A percentile compares a stretch with the other conserved stretches of the same genome.
Conservation (phyloP, 75 land plant genomes). For the Ceratopteris richardii region DNA sequence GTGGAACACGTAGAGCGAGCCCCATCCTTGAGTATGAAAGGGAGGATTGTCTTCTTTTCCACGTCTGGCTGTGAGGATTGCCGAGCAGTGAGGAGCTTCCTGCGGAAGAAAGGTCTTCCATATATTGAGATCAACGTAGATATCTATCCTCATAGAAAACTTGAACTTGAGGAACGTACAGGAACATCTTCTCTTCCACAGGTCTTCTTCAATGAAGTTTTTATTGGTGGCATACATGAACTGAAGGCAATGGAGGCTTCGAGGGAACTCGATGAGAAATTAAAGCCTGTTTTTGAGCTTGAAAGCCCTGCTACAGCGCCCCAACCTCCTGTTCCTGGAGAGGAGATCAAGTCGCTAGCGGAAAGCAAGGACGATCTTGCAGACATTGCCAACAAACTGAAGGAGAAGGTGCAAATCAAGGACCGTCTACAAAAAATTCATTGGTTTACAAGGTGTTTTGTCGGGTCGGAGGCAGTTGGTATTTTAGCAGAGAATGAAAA, state of each 20-base stretch:
- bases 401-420: constrained; percentile 53
- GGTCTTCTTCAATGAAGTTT: constrained; percentile 72
- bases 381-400: constrained; percentile 30
- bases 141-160: constrained; percentile 43
- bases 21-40: constrained; percentile 21
- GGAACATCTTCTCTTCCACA: constrained; percentile 51
- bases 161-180: constrained; percentile 46
- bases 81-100: constrained; percentile 42
- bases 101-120: constrained; percentile 36
- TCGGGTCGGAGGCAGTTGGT: constrained; percentile 58
- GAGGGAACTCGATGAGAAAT: constrained; percentile 47
- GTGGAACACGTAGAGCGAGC: constrained; percentile 8
- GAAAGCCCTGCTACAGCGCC: constrained; percentile 56
- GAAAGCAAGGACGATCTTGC: constrained; percentile 30
- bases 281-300: constrained; percentile 31
- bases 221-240: constrained; percentile 64
- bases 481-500: constrained; percentile 44
- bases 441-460: constrained; percentile 52
- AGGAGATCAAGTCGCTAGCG: constrained; percentile 33
- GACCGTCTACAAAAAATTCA: constrained; percentile 58
- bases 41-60: constrained; percentile 68
- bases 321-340: constrained; percentile 45
- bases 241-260: constrained; percentile 60
- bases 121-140: constrained; percentile 81
- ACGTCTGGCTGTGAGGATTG: constrained; percentile 58